These are phyloP conservation scores for Acer yangbiense DNA, from an alignment of 345 rosid genomes.

Conservation along the genomic window DNA sequence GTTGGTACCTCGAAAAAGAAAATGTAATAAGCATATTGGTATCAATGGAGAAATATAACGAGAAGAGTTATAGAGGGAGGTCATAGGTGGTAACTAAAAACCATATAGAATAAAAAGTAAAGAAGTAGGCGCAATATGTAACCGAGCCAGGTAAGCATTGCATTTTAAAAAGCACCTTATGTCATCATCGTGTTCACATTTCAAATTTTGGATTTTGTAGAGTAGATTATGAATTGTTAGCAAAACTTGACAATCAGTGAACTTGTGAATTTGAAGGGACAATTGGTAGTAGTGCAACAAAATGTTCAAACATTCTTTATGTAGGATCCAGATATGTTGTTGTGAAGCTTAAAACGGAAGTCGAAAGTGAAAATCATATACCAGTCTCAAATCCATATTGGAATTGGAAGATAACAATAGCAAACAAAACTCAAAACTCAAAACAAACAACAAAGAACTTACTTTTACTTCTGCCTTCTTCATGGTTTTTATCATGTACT, in stretches of 20 bases:
- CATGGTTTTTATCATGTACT: constrained; percentile 97
- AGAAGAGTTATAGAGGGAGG: neutral
- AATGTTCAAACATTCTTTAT: neutral
- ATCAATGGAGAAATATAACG: neutral
- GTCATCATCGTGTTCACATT: neutral
- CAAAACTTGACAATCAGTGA: too few species aligned
- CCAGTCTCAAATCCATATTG: neutral
- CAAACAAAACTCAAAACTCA: neutral
- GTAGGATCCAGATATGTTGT: neutral
- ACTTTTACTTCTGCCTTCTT: constrained; percentile 97
- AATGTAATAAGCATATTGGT: neutral
- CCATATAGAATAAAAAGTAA: neutral
- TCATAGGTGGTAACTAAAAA: neutral
- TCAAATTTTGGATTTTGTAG: neutral
- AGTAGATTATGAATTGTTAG: too few species aligned
- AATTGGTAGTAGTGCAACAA: too few species aligned
- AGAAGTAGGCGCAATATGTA: neutral
- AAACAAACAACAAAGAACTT: constrained; percentile 11
- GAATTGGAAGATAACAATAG: neutral
- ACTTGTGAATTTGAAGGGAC: too few species aligned
- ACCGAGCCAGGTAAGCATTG: neutral
- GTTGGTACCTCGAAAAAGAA: neutral
- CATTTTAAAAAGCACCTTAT: neutral
- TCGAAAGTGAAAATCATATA: neutral
- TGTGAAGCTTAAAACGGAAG: neutral